These are phyloP conservation scores for Penicillium sumatraense DNA, from an alignment of 2,329 filamentous ascomycete species.

Conservation along the genomic window DNA sequence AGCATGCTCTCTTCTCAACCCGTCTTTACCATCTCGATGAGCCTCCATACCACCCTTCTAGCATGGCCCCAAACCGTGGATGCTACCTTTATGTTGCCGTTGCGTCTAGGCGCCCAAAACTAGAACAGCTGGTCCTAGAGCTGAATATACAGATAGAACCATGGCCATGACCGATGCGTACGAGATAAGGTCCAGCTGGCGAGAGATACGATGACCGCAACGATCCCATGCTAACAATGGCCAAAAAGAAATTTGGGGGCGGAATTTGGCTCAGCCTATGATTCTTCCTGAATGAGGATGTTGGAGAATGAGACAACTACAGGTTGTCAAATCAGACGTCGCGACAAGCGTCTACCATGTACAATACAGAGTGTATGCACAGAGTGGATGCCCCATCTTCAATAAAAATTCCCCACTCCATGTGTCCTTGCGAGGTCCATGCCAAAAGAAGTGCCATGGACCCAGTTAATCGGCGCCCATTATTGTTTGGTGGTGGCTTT, in stretches of 20 bases:
- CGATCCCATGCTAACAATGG: too few species aligned
- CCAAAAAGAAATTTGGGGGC: neutral
- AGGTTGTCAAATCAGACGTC: neutral
- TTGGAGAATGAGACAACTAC: conserved; percentile 1
- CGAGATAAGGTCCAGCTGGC: neutral
- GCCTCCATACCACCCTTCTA: conserved; percentile 7
- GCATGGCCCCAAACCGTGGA: conserved; percentile 2
- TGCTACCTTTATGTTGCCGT: conserved; percentile 22
- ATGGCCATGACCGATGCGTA: neutral
- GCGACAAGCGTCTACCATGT: neutral
- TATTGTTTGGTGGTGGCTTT: conserved; percentile 4
- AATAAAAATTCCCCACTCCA: neutral
- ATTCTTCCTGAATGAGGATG: neutral
- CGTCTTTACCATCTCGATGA: conserved; percentile 9
- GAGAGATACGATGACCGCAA: neutral
- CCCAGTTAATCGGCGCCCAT: neutral
- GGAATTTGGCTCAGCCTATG: neutral
- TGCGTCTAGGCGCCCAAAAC: conserved; percentile 14
- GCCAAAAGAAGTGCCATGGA: neutral
- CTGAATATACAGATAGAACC: neutral
- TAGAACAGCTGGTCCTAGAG: neutral
- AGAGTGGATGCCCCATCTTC: neutral
- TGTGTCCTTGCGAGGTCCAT: neutral
- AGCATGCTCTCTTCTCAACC: conserved; percentile 8
- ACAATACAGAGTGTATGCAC: too few species aligned